Conservation (phyloP, 495 filamentous ascomycete species). For the Penicillium turbatum region DNA sequence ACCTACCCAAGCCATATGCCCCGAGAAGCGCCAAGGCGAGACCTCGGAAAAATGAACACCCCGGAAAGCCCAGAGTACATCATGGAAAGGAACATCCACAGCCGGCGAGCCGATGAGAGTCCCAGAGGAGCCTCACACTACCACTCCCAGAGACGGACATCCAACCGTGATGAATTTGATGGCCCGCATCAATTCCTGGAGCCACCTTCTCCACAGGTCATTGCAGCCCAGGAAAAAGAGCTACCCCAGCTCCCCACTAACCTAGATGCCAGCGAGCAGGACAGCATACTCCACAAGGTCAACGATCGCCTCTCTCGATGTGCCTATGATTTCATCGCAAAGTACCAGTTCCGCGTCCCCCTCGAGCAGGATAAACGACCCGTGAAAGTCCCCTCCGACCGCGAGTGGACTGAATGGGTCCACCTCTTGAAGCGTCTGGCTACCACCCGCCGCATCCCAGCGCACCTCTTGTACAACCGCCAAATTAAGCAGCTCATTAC, state of each 20-base stretch:
- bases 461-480: constrained; percentile 76
- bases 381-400: constrained; percentile 71
- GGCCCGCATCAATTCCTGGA: constrained; percentile 77
- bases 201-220: constrained; percentile 57
- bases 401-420: constrained; percentile 91
- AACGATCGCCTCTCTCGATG: constrained; percentile 81
- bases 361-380: constrained; percentile 73
- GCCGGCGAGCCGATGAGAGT: constrained; percentile 37
- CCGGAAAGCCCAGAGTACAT: constrained; percentile 39
- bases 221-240: constrained; percentile 71
- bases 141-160: constrained; percentile 64
- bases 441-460: constrained; percentile 79
- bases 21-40: constrained; percentile 31
- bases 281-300: constrained; percentile 70
- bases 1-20: constrained; percentile 32
- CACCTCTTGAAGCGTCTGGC: constrained; percentile 81
- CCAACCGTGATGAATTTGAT: constrained; percentile 87
- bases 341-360: constrained; percentile 85
- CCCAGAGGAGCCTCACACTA: constrained; percentile 48
- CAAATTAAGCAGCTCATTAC: constrained; percentile 88
- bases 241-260: constrained; percentile 78
- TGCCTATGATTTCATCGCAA: constrained; percentile 84
- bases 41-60: constrained; percentile 30
- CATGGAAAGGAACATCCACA: constrained; percentile 38
- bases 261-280: constrained; percentile 77